Evolutionary conservation across 1,284 basidiomycete species (phyloP), one percentile per base, ranked within the genome.

Genomic region (Ceratobasidium sp.): DNA sequence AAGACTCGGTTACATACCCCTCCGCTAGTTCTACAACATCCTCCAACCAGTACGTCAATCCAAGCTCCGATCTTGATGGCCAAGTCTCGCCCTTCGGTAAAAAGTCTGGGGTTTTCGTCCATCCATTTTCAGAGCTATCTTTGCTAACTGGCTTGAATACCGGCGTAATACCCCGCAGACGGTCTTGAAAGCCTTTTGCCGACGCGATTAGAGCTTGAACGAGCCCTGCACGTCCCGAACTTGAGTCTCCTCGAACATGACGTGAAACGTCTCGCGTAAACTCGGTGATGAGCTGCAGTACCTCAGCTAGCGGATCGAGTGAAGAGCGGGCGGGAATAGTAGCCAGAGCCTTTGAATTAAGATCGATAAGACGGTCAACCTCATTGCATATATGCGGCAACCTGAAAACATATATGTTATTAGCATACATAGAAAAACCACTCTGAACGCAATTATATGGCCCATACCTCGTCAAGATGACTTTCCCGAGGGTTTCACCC

Each of bases 381-480:
- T 76, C 72, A 18, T 76, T 61, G 61, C 72, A 66, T 76, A 76
- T 76, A 76, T 64, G 46, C 61, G 72, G 72, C 26, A 76, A 26
- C 39, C 72, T 76, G 12, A n/a, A 2, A 12, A 10, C 12, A 15
- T 53, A 28, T 26, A 33, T 33, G 33, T 69, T 12, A 20, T 69
- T 9, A 69, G 49, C 15, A n/a, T 46, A 46, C 49, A 10, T 2
- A 3, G 7, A 15, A 6, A 26, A 1, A 28, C 7, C 42, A 26
- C 1, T n/a, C 6, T 46, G 23, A 18, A 23, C 23, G 9, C 13
- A 13, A 64, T 12, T 23, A 33, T 33, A 42, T 1, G 23, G 23
- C 10, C 12, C 44, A 9, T 56, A 76, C 72, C 72, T 61, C 39
- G 49, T 76, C 10, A 76, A 33, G n/a, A 76, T 76, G n/a, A 76